Percentiles rank a stretch among this genome's conserved stretches.
Evolutionary conservation across 257 asterid species (phyloP).

Genomic region (Solanum gandarillasii): DNA sequence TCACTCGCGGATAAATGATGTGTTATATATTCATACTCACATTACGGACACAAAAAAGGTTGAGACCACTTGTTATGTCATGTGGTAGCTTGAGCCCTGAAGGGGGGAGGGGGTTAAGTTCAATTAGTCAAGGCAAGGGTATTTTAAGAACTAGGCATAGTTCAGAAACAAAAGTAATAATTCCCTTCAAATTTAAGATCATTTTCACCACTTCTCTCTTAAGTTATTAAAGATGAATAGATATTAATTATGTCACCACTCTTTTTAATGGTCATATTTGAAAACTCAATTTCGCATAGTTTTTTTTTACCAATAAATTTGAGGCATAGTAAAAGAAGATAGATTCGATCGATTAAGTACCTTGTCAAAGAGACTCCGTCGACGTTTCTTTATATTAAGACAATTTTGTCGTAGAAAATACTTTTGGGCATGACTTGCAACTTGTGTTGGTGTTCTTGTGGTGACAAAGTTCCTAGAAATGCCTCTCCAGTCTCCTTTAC

Average conservation of each 20-base stretch:
- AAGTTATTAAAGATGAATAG: background rate
- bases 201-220: background rate
- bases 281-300: too few species aligned
- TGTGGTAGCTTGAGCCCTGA: too few species aligned
- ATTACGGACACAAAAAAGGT: too few species aligned
- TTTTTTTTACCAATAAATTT: background rate
- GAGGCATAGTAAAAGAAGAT: background rate
- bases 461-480: constrained; percentile 22
- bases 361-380: constrained; percentile 17
- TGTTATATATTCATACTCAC: too few species aligned
- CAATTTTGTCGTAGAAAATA: constrained; percentile 14
- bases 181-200: background rate
- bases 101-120: too few species aligned
- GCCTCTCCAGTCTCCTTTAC: constrained; percentile 30
- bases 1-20: too few species aligned
- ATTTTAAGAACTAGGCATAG: background rate
- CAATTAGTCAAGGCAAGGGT: background rate
- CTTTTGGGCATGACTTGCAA: constrained; percentile 32
- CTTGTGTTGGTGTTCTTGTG: constrained; percentile 25
- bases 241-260: too few species aligned
- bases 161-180: too few species aligned
- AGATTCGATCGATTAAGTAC: background rate
- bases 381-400: background rate
- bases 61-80: background rate
- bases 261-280: background rate